Evolutionary conservation across 2,329 filamentous ascomycete genomes (phyloP).

Genomic region (Dactylellina parvicollis): DNA sequence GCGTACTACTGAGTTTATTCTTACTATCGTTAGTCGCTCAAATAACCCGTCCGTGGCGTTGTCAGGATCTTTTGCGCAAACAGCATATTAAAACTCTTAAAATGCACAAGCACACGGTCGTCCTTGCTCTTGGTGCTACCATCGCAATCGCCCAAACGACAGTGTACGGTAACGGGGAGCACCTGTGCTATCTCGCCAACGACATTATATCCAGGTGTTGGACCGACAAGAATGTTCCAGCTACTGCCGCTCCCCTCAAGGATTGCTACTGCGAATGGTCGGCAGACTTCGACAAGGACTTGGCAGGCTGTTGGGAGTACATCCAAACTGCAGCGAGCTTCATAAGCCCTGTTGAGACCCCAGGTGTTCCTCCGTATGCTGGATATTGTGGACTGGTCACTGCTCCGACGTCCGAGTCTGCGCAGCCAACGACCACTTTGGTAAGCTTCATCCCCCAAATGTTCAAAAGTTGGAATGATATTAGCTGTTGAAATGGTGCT

Average conservation of each 20-base stretch:
- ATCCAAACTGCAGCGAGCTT: constrained; percentile 25
- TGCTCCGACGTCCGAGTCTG: constrained; percentile 3
- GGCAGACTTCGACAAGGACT: constrained; percentile 30
- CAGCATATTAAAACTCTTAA: too few relatives aligned
- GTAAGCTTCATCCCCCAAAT: too few relatives aligned
- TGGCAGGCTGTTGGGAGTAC: constrained; percentile 30
- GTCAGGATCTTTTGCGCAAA: too few relatives aligned
- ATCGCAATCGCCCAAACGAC: constrained; percentile 14
- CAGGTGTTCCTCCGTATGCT: constrained; percentile 21
- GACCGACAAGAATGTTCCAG: constrained; percentile 20
- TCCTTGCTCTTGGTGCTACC: neutral
- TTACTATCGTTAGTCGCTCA: too few relatives aligned
- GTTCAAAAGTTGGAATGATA: too few relatives aligned
- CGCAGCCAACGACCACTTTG: too few relatives aligned
- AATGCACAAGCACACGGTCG: constrained; percentile 6
- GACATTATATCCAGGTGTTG: constrained; percentile 26
- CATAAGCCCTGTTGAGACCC: constrained; percentile 28
- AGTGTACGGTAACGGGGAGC: constrained; percentile 12
- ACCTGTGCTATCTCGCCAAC: constrained; percentile 29
- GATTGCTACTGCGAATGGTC: constrained; percentile 32
- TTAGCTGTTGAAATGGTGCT: too few relatives aligned
- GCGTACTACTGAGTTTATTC: too few relatives aligned
- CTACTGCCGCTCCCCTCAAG: constrained; percentile 16
- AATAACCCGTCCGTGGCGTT: too few relatives aligned
- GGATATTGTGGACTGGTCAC: constrained; percentile 23